A percentile compares a stretch with the other conserved stretches of the same genome.
Evolutionary conservation across 1,284 basidiomycete genomes (phyloP).

Genomic region (Wolfiporia cocos): DNA sequence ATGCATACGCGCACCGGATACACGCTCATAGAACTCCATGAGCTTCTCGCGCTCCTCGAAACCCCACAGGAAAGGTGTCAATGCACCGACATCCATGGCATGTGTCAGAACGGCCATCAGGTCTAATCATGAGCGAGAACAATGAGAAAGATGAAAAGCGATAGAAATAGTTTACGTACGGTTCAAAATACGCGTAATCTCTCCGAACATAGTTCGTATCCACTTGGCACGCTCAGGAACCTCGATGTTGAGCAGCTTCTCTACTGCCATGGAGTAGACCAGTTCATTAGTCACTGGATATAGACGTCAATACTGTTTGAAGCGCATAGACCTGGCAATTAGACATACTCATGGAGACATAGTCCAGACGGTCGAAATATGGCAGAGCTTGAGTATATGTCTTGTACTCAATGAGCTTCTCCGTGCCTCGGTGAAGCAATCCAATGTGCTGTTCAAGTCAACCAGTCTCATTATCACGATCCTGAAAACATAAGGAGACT

Average conservation of each 20-base stretch:
- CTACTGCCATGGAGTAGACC: constrained; percentile 95
- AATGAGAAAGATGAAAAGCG: neutral
- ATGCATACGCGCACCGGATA: constrained; percentile 96
- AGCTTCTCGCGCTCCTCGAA: constrained; percentile 99
- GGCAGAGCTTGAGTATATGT: constrained; percentile 98
- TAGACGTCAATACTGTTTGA: neutral
- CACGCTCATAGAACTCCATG: constrained; percentile 99
- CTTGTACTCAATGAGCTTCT: constrained; percentile 99
- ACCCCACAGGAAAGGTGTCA: constrained; percentile 99
- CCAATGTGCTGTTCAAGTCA: constrained; percentile 76
- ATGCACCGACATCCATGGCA: constrained; percentile 94
- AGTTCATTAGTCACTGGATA: constrained; percentile 91
- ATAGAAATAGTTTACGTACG: constrained; percentile 42
- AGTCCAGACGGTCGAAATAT: constrained; percentile 98
- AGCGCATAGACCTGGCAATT: neutral
- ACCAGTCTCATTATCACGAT: neutral
- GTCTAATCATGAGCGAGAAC: constrained; percentile 40
- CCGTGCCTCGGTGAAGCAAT: constrained; percentile 94
- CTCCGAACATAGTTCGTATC: constrained; percentile 97
- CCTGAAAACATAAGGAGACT: neutral
- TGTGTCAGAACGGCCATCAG: constrained; percentile 97
- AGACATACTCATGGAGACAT: constrained; percentile 93
- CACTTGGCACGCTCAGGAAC: constrained; percentile 99
- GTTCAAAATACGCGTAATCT: constrained; percentile 95
- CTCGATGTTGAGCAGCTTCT: constrained; percentile 98